These are phyloP conservation scores for Nicotiana tabacum DNA, from an alignment of 257 asterid species.

Conservation along the genomic window DNA sequence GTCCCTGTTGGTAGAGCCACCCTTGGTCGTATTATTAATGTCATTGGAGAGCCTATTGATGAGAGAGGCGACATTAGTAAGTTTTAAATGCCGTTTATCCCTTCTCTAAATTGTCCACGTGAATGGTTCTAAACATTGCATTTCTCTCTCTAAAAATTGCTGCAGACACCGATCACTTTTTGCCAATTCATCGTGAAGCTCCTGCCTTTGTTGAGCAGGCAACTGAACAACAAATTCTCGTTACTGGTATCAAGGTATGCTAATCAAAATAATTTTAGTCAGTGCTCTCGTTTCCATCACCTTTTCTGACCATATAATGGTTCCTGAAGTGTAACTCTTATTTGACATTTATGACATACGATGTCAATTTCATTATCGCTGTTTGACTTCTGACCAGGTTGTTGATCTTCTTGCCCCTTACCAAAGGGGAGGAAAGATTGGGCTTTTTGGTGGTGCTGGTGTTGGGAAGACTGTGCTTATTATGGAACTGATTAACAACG, in stretches of 20 bases:
- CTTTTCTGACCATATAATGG: not conserved
- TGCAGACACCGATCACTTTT: conserved; percentile 77
- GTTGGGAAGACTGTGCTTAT: conserved; percentile 95
- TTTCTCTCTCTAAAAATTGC: conserved; percentile 1
- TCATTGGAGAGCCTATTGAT: conserved; percentile 94
- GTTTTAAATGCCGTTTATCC: conserved; percentile 17
- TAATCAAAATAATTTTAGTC: not conserved
- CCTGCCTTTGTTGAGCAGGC: conserved; percentile 96
- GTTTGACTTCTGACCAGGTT: conserved; percentile 37
- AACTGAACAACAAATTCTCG: conserved; percentile 92
- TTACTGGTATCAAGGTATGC: conserved; percentile 92
- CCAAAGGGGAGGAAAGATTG: conserved; percentile 99
- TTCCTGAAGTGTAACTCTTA: not conserved
- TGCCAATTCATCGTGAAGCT: conserved; percentile 97
- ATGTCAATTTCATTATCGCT: not conserved
- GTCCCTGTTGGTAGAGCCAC: conserved; percentile 99
- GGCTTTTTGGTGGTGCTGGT: conserved; percentile 97
- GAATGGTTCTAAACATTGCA: not conserved
- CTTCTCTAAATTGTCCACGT: not conserved
- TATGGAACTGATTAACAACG: conserved; percentile 92
- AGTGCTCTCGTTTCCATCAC: not conserved
- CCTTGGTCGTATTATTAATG: conserved; percentile 93
- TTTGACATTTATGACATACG: not conserved
- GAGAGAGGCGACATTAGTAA: conserved; percentile 76
- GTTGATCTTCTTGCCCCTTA: conserved; percentile 97